Percentiles rank a stretch among this genome's conserved stretches.
Evolutionary conservation across 768 basidiomycete species (phyloP).

Genomic region (Suillus alpinus): DNA sequence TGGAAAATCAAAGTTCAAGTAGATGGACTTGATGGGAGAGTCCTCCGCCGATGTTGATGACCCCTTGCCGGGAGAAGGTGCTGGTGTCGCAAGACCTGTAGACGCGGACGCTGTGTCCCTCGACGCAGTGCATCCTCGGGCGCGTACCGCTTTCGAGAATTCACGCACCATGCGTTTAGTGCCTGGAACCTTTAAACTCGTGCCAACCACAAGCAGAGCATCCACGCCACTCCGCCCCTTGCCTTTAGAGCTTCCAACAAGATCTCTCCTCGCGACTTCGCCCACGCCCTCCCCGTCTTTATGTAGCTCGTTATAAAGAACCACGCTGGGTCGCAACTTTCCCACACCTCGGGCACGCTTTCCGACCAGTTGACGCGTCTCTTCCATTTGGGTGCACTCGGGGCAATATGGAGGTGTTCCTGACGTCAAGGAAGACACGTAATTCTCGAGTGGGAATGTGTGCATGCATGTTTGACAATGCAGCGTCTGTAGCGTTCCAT

Average conservation of each 20-base stretch:
- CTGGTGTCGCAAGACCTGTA: constrained; percentile 39
- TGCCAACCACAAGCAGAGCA: constrained; percentile 85
- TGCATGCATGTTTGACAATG: constrained; percentile 82
- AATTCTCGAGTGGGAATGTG: constrained; percentile 60
- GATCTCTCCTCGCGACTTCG: constrained; percentile 75
- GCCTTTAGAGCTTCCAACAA: constrained; percentile 66
- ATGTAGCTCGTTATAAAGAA: constrained; percentile 88
- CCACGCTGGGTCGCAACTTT: constrained; percentile 79
- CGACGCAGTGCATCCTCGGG: constrained; percentile 39
- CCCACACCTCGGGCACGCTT: constrained; percentile 82
- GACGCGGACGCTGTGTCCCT: constrained; percentile 28
- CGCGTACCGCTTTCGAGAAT: constrained; percentile 73
- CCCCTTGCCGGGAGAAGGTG: constrained; percentile 45
- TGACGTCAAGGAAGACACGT: constrained; percentile 55
- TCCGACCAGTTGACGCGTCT: constrained; percentile 66
- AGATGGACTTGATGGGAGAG: constrained; percentile 62
- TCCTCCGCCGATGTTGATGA: constrained; percentile 42
- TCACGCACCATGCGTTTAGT: constrained; percentile 91
- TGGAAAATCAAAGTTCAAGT: constrained; percentile 86
- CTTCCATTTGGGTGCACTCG: constrained; percentile 67
- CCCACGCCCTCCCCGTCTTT: constrained; percentile 87
- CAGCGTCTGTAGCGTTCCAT: constrained; percentile 78
- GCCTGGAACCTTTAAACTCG: constrained; percentile 84
- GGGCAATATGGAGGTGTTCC: constrained; percentile 78
- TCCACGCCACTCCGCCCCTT: constrained; percentile 76